Conservation (phyloP, 768 basidiomycete genomes). For the Suillus subaureus region DNA sequence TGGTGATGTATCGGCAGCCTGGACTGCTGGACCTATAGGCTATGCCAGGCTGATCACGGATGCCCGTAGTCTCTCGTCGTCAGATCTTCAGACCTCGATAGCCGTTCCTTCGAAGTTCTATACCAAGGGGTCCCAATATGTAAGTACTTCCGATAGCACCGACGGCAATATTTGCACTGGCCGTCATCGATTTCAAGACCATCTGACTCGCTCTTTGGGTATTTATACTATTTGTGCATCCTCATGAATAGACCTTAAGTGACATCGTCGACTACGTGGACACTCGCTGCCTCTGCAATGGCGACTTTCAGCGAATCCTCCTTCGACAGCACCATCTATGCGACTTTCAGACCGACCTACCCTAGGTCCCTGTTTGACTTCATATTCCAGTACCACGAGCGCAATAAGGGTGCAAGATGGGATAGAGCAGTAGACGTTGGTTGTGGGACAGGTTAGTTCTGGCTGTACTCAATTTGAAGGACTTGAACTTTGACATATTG, state of each 20-base stretch:
- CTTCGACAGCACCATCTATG: slow-evolving; percentile 70
- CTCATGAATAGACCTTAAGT: not conserved
- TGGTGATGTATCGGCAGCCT: not conserved
- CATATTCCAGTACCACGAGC: slow-evolving; percentile 60
- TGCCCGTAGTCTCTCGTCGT: too few species aligned
- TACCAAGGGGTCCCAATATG: not conserved
- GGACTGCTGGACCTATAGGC: not conserved
- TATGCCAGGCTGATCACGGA: too few species aligned
- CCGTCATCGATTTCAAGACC: not conserved
- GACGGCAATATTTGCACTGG: not conserved
- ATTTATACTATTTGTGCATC: not conserved
- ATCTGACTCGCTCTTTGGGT: slow-evolving; percentile 5
- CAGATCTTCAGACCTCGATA: not conserved
- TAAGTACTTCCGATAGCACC: not conserved
- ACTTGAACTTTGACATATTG: not conserved
- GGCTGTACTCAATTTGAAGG: not conserved
- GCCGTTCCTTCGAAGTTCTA: not conserved
- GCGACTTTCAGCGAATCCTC: slow-evolving; percentile 72
- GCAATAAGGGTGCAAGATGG: slow-evolving; percentile 37
- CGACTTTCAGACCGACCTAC: slow-evolving; percentile 73
- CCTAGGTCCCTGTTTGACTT: slow-evolving; percentile 65
- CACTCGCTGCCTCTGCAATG: slow-evolving; percentile 42
- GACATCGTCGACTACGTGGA: not conserved
- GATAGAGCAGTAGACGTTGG: slow-evolving; percentile 73
- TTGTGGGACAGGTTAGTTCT: slow-evolving; percentile 72